Evolutionary conservation across 129 eudicot genomes (phyloP), one percentile per base, ranked within the genome.

Genomic region (Escallonia rubra): DNA sequence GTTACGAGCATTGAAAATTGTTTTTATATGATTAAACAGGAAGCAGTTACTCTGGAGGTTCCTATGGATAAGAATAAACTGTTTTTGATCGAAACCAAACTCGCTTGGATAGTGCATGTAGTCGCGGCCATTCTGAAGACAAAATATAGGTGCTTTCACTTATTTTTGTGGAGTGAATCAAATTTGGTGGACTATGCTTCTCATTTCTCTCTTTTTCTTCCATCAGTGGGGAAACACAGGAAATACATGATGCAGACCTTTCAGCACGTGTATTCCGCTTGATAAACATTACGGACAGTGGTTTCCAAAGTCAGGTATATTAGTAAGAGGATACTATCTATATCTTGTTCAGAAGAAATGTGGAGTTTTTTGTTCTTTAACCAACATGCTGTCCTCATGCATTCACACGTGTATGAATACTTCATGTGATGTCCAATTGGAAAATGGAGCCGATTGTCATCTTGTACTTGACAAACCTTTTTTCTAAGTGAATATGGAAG

Each of bases 91-190:
- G 81, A 77, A 66, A 69, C 76, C 58, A 77, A 77, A 71, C 81
- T 77, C 48, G 64, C 81, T 34, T 71, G 81, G 77, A 66, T 71
- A 40, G 70, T 77, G 56, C 81, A 77, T 66, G 66, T 77, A n/a
- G 57, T 77, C 34, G 81, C 77, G 9, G 72, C 73, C 7, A 71
- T 77, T 46, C 47, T 77, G 23, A 77, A 71, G 81, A 65, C 61
- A 16, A 77, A 59, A 42, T 48, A 63, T 7, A 62, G 80, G 80
- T 75, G 68, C 10, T 40, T 3, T 10, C 52, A 54, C 5, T 34
- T 14, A 4, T 16, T 52, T 52, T 53, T 39, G 50, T 66, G 34
- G n/a, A 10, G 8, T 38, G 13, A 10, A 4, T 23, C 4, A 11
- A 44, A 16, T 11, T 23, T 64, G 58, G 46, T 38, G 23, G 6